These are phyloP conservation scores for Evernia prunastri DNA, from an alignment of 495 filamentous ascomycete species.

Conservation along the genomic window DNA sequence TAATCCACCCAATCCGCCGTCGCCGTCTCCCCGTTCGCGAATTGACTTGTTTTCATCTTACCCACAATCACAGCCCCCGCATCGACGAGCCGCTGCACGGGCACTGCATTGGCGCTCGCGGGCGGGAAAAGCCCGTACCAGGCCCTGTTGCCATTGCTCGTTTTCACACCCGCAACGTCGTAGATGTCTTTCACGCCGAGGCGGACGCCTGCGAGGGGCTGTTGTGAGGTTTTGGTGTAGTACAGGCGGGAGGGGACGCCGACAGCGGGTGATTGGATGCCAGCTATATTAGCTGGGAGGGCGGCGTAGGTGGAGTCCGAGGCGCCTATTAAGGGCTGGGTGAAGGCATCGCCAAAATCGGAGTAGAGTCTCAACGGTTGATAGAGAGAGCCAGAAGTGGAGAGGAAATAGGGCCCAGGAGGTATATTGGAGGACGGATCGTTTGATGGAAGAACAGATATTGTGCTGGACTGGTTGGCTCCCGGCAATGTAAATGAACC, in stretches of 20 bases:
- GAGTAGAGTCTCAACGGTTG: constrained; percentile 45
- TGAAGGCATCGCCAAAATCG: constrained; percentile 43
- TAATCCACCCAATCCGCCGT: constrained; percentile 51
- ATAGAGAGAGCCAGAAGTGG: constrained; percentile 35
- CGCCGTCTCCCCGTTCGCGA: constrained; percentile 50
- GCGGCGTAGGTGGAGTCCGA: constrained; percentile 32
- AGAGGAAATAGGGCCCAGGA: constrained; percentile 44
- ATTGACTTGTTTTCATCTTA: constrained; percentile 53
- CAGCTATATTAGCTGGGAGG: constrained; percentile 38
- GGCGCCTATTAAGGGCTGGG: constrained; percentile 22
- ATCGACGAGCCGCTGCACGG: constrained; percentile 51
- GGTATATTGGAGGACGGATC: constrained; percentile 28
- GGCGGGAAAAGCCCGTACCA: constrained; percentile 49
- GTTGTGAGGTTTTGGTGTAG: constrained; percentile 35
- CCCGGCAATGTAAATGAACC: constrained; percentile 7
- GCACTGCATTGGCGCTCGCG: constrained; percentile 38
- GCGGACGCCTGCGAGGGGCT: constrained; percentile 46
- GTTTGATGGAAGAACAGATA: not conserved
- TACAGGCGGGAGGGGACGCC: constrained; percentile 52
- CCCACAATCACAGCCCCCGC: constrained; percentile 55
- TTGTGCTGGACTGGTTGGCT: not conserved
- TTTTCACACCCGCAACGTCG: constrained; percentile 49
- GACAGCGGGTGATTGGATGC: constrained; percentile 33
- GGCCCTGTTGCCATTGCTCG: constrained; percentile 47
- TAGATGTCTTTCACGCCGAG: constrained; percentile 59